Evolutionary conservation across 768 basidiomycete species (phyloP), one percentile per base, ranked within the genome.

Genomic region (Calocybe indica): DNA sequence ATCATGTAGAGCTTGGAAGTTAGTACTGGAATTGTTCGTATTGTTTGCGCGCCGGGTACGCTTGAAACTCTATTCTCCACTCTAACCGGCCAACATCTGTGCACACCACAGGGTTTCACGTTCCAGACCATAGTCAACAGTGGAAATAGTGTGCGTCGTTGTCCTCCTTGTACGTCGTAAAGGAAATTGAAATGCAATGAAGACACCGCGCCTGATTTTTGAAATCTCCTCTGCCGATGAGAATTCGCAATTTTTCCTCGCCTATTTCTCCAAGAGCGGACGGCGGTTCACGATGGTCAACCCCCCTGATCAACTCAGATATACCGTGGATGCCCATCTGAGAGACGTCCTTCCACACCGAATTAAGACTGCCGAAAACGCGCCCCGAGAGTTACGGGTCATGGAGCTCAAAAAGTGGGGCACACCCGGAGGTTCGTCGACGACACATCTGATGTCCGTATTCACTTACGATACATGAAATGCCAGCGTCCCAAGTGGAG

Each of bases 201-300:
- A 57, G 79, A 67, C 74, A 35, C 82, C 85, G 40, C 80, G 82
- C 15, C 72, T 88, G n/a, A 68, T 89, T 41, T 90, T 89, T 59
- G 74, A 76, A 52, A 73, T 77, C 37, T 68, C 70, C 14, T 59
- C 65, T 29, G 68, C 72, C 7, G 80, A 85, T 55, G 52, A 50
- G 14, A 61, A 70, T 8, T 72, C 78, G 0, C 65, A 74, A 40
- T 85, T 87, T 61, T 88, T 90, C 57, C 61, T 83, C 12, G 80
- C 80, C 14, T 78, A 74, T 58, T 73, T 88, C 55, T 83, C 83
- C 36, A 72, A 74, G 42, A 69, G 76, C 6, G 85, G 83, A 4
- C 72, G 78, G 44, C 75, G 76, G 45, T 59, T 88, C 22, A 73
- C 70, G 6, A 52, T 78, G 28, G 63, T 77, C 37, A 66, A 72